Conservation (phyloP, 2,329 filamentous ascomycete genomes). For the Talaromyces sp. region DNA sequence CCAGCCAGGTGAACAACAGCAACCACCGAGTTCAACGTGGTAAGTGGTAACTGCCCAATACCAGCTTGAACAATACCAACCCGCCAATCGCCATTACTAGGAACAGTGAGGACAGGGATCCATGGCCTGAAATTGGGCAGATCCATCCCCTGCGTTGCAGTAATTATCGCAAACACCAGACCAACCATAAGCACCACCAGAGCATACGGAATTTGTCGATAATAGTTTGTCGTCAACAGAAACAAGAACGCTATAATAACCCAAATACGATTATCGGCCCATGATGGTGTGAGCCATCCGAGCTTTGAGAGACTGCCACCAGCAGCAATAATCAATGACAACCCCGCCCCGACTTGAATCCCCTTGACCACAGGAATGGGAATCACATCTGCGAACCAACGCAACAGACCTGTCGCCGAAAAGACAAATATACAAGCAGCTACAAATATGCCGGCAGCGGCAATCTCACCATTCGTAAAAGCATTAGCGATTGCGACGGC, state of each 20-base stretch:
- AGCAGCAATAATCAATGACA: conserved; percentile 76
- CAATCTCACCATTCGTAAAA: conserved; percentile 66
- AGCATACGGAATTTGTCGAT: conserved; percentile 71
- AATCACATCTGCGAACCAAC: conserved; percentile 68
- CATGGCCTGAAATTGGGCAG: conserved; percentile 59
- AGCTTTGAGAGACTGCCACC: conserved; percentile 65
- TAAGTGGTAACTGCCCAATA: conserved; percentile 83
- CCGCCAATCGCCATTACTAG: conserved; percentile 47
- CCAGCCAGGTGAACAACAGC: conserved; percentile 76
- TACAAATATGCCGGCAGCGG: conserved; percentile 81
- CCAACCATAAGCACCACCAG: conserved; percentile 68
- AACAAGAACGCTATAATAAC: conserved; percentile 68
- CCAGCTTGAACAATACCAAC: conserved; percentile 63
- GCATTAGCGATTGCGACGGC: conserved; percentile 75
- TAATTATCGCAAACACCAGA: conserved; percentile 59
- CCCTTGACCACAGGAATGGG: conserved; percentile 89
- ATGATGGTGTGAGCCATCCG: conserved; percentile 62
- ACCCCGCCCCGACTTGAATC: conserved; percentile 87
- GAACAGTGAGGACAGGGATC: conserved; percentile 54
- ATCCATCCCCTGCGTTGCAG: conserved; percentile 27
- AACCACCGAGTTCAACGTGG: conserved; percentile 87
- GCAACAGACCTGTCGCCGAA: conserved; percentile 73
- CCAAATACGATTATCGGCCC: conserved; percentile 76
- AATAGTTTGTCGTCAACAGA: conserved; percentile 64
- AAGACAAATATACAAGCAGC: conserved; percentile 70